Percentiles rank a stretch among this genome's conserved stretches.
Evolutionary conservation across 345 rosid genomes (phyloP).

Genomic region (Draba incana): DNA sequence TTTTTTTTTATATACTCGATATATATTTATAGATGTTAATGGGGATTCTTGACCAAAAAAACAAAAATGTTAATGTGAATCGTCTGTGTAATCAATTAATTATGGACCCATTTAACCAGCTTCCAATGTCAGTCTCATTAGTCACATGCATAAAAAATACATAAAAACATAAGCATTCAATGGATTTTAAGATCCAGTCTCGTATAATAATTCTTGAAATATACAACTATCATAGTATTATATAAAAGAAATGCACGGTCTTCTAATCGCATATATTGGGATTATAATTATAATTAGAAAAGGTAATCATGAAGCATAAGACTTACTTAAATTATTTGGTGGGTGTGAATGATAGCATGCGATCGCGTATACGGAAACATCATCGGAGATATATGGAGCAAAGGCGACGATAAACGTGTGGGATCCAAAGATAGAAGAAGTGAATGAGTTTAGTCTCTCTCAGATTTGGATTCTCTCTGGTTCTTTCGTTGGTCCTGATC

Average conservation of each 20-base stretch:
- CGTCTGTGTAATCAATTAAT: constrained; percentile 34
- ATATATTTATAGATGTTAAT: not conserved
- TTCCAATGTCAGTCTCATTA: constrained; percentile 36
- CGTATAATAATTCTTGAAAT: constrained; percentile 32
- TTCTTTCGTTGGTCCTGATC: constrained; percentile 93
- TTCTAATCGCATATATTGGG: constrained; percentile 27
- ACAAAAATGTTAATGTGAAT: constrained; percentile 1
- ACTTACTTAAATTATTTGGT: not conserved
- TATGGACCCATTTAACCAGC: constrained; percentile 40
- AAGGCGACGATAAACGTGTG: constrained; percentile 94
- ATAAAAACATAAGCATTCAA: constrained; percentile 40
- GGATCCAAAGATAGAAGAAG: constrained; percentile 82
- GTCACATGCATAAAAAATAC: constrained; percentile 9
- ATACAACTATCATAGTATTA: not conserved
- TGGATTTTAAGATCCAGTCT: constrained; percentile 40
- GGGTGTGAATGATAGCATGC: constrained; percentile 66
- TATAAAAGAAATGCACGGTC: not conserved
- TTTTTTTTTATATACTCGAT: not conserved
- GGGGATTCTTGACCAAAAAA: not conserved
- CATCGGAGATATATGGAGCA: constrained; percentile 76
- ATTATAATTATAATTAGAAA: constrained; percentile 18
- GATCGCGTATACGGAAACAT: constrained; percentile 80
- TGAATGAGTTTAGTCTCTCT: constrained; percentile 96
- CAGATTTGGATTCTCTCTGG: constrained; percentile 98
- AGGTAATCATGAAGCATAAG: constrained; percentile 17